A percentile compares a stretch with the other conserved stretches of the same genome.
Conservation (phyloP, 1,284 basidiomycete genomes). For the Trametes versicolor region DNA sequence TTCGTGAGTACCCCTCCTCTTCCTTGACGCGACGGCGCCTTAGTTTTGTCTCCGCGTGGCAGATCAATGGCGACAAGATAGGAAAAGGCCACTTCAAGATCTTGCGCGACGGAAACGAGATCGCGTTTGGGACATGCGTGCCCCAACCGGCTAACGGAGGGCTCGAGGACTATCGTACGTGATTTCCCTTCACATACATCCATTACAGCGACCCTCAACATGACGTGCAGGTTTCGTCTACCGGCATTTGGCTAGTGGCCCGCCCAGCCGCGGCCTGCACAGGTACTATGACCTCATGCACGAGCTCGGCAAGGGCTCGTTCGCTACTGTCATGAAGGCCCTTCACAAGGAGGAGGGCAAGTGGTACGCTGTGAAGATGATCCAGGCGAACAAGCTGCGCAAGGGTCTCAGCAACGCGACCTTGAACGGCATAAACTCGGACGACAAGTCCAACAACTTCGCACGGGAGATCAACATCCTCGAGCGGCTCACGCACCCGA, state of each 20-base stretch:
- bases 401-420: conserved; percentile 22
- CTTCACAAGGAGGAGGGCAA: conserved; percentile 65
- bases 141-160: conserved; percentile 56
- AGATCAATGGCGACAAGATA: conserved; percentile 81
- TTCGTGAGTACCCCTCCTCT: conserved; percentile 64
- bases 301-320: conserved; percentile 83
- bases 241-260: conserved; percentile 60
- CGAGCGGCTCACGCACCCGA: conserved; percentile 76
- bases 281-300: conserved; percentile 69
- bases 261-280: conserved; percentile 61
- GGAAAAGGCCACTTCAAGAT: conserved; percentile 65
- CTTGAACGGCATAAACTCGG: conserved; percentile 18
- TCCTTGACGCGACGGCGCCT: conserved; percentile 17
- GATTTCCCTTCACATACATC: conserved; percentile 27
- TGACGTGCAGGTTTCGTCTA: conserved; percentile 56
- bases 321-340: conserved; percentile 82
- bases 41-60: conserved; percentile 3
- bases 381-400: conserved; percentile 57
- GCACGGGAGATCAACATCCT: conserved; percentile 86
- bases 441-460: conserved; percentile 47
- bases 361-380: conserved; percentile 83
- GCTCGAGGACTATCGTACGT: conserved; percentile 68
- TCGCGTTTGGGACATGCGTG: conserved; percentile 75
- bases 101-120: conserved; percentile 82
- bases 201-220: conserved; percentile 11